phyloP scores from a whole-genome alignment of 352 stramenopile genomes.

The Phytophthora pini region DNA sequence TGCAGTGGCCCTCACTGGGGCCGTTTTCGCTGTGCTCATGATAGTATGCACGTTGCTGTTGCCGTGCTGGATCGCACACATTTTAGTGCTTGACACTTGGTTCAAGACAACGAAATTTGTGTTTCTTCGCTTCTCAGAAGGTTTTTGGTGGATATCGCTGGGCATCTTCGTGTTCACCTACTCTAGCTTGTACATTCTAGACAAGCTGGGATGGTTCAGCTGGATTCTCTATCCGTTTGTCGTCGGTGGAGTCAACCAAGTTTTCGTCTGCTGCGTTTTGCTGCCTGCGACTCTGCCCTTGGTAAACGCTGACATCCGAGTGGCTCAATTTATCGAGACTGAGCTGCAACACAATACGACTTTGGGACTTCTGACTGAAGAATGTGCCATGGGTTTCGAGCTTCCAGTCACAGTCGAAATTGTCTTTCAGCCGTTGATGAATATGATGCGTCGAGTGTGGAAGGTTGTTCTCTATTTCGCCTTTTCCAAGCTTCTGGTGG shows the following conservation, averaged over 20 bases:
- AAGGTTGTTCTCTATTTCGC: conserved; percentile 1
- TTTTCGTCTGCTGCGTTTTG: not conserved
- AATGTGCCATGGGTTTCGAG: not conserved
- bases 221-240: not conserved
- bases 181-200: not conserved
- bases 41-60: too few relatives aligned
- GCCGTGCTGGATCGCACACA: too few relatives aligned
- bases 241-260: not conserved
- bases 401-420: not conserved
- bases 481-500: too few relatives aligned
- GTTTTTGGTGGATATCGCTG: too few relatives aligned
- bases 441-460: not conserved
- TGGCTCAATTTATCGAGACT: not conserved
- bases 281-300: not conserved
- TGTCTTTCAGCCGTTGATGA: not conserved
- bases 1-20: not conserved
- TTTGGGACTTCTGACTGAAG: not conserved
- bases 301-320: not conserved
- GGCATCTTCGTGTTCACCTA: too few relatives aligned
- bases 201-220: not conserved
- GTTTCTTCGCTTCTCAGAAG: too few relatives aligned
- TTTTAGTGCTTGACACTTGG: too few relatives aligned
- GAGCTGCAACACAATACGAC: not conserved
- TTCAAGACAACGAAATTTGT: too few relatives aligned
- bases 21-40: too few relatives aligned